phyloP scores from a whole-genome alignment of 805 yeast genomes.

The Kodamaea kakaduensis region DNA sequence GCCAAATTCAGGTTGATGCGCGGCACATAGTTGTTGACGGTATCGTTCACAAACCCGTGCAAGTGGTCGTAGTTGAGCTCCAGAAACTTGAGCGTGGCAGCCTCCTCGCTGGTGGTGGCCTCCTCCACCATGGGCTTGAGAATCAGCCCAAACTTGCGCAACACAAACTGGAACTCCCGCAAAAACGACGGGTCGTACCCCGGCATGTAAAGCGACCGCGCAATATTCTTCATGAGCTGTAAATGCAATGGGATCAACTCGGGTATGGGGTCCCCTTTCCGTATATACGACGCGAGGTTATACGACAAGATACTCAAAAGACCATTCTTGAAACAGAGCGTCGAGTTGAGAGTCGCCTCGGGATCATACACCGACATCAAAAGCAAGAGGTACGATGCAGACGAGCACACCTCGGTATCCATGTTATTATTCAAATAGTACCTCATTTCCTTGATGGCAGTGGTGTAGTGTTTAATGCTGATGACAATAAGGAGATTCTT shows the following conservation, averaged over 20 bases:
- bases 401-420: conserved; percentile 30
- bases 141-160: conserved; percentile 22
- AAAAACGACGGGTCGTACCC: conserved; percentile 31
- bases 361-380: conserved; percentile 43
- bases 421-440: conserved; percentile 23
- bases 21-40: conserved; percentile 27
- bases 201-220: conserved; percentile 33
- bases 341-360: conserved; percentile 35
- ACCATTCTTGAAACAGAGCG: conserved; percentile 39
- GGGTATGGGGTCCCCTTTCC: conserved; percentile 12
- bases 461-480: conserved; percentile 35
- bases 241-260: conserved; percentile 29
- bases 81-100: background rate
- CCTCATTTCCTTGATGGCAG: conserved; percentile 32
- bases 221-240: conserved; percentile 32
- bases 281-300: conserved; percentile 16
- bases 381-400: conserved; percentile 34
- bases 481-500: conserved; percentile 28
- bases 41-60: conserved; percentile 19
- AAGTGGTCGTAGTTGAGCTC: conserved; percentile 21
- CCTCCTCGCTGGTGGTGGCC: background rate
- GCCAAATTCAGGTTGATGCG: conserved; percentile 18
- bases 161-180: conserved; percentile 23
- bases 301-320: conserved; percentile 33
- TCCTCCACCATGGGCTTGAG: conserved; percentile 3